Evolutionary conservation across 805 yeast species (phyloP).

Genomic region (Pichia scutulata): DNA sequence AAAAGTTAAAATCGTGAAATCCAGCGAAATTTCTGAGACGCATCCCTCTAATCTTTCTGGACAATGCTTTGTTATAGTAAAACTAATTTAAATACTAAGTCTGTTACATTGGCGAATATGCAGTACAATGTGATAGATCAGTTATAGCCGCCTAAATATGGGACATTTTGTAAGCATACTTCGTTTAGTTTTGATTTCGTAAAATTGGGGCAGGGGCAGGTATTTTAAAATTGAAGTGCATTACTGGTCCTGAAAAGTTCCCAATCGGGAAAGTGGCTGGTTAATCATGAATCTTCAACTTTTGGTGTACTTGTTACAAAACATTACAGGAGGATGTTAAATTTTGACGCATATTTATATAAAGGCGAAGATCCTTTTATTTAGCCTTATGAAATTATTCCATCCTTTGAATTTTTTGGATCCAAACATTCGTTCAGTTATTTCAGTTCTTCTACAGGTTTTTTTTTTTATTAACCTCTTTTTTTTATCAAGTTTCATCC

Average conservation of each 20-base stretch:
- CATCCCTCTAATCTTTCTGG: neutral
- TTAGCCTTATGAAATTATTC: neutral
- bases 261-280: slow-evolving; percentile 4
- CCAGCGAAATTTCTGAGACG: neutral
- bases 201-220: too few relatives aligned
- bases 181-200: neutral
- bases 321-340: neutral
- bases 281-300: neutral
- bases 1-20: neutral
- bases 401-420: neutral
- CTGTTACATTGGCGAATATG: too few relatives aligned
- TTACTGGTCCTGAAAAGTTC: neutral
- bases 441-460: neutral
- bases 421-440: neutral
- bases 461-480: neutral
- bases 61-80: neutral
- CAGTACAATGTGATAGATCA: neutral
- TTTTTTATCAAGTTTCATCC: neutral
- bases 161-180: neutral
- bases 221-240: neutral
- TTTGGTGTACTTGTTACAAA: neutral
- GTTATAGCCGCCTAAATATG: neutral
- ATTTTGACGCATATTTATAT: too few relatives aligned
- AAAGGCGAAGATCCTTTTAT: neutral
- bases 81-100: too few relatives aligned